phyloP scores from a whole-genome alignment of 2,329 filamentous ascomycete genomes.

The Emergomyces orientalis region DNA sequence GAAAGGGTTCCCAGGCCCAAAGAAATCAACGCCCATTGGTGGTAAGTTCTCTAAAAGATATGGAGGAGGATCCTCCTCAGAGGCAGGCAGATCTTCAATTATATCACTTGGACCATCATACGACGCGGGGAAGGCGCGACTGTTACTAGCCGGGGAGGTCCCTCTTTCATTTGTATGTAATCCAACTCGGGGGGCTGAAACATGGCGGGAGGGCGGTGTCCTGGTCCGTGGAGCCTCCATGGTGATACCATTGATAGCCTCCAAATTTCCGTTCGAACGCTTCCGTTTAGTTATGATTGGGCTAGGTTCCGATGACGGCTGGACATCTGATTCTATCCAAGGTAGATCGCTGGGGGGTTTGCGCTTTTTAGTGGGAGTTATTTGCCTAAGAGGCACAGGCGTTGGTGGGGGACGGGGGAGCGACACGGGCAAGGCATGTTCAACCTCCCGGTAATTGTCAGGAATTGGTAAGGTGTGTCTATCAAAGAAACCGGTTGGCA shows the following conservation, averaged over 20 bases:
- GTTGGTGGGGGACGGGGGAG: not conserved
- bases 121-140: not conserved
- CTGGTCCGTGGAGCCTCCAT: not conserved
- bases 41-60: not conserved
- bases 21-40: not conserved
- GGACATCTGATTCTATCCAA: conserved; percentile 6
- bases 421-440: conserved; percentile 4
- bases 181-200: not conserved
- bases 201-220: not conserved
- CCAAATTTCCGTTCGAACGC: not conserved
- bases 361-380: conserved; percentile 14
- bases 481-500: conserved; percentile 31
- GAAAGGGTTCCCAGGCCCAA: not conserved
- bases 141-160: not conserved
- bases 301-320: not conserved
- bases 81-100: not conserved
- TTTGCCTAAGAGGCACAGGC: not conserved
- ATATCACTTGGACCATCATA: not conserved
- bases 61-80: not conserved
- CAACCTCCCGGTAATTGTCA: conserved; percentile 18
- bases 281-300: not conserved
- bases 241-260: not conserved
- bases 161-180: not conserved
- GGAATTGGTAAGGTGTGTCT: conserved; percentile 30
- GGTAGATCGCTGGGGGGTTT: conserved; percentile 2